A percentile compares a stretch with the other conserved stretches of the same genome.
These are phyloP conservation scores for Coemansia sp. DNA, from an alignment of 192 early-diverging fungal genomes.

Conservation along the genomic window DNA sequence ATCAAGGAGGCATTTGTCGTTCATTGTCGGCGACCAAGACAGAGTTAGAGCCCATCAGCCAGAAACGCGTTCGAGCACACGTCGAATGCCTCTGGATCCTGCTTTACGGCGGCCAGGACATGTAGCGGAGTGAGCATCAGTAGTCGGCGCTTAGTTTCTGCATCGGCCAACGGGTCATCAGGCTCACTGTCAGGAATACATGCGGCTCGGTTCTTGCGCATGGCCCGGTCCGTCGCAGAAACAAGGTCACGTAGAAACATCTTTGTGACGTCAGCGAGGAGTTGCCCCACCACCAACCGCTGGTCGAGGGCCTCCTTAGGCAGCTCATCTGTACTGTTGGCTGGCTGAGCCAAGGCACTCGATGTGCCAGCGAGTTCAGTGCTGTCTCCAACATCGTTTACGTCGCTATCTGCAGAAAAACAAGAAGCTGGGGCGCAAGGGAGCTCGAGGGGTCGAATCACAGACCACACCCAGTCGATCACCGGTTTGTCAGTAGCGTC, in stretches of 20 bases:
- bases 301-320: conserved; percentile 39
- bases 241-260: conserved; percentile 49
- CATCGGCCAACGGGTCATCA: not conserved
- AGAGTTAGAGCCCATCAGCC: conserved; percentile 12
- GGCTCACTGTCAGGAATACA: not conserved
- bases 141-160: no score
- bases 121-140: conserved; percentile 1
- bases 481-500: conserved; percentile 9
- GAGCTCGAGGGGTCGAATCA: conserved; percentile 43
- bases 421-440: conserved; percentile 40
- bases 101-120: conserved; percentile 39
- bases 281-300: conserved; percentile 40
- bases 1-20: not conserved
- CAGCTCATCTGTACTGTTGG: conserved; percentile 33
- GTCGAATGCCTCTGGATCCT: conserved; percentile 37
- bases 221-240: conserved; percentile 20
- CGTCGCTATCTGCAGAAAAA: conserved; percentile 11
- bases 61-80: conserved; percentile 43
- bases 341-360: conserved; percentile 22
- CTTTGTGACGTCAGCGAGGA: conserved; percentile 36
- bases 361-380: not conserved
- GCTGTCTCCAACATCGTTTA: not conserved
- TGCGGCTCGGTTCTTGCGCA: conserved; percentile 34
- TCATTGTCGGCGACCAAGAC: not conserved
- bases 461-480: conserved; percentile 49